These are phyloP conservation scores for Phlebiopsis flavidoalba DNA, from an alignment of 768 basidiomycete genomes.

Conservation along the genomic window DNA sequence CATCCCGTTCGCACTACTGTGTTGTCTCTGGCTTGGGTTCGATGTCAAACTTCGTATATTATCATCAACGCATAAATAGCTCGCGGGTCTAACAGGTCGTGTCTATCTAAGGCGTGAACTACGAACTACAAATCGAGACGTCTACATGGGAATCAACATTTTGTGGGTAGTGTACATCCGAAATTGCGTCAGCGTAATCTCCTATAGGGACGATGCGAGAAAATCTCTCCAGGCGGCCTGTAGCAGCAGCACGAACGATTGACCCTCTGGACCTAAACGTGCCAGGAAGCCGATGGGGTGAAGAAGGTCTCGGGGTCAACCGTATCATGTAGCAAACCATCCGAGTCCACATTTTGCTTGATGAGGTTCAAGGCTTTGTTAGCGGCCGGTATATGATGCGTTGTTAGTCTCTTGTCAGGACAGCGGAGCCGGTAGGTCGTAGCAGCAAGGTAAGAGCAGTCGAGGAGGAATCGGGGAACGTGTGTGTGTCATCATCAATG, in stretches of 20 bases:
- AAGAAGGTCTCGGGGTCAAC: conserved; percentile 50
- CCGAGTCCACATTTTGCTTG: conserved; percentile 30
- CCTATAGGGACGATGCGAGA: not conserved
- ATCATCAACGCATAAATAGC: not conserved
- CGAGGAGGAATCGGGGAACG: conserved; percentile 49
- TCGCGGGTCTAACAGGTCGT: not conserved
- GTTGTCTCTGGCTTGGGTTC: not conserved
- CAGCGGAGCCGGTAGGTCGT: conserved; percentile 49
- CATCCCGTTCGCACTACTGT: not conserved
- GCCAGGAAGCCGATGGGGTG: conserved; percentile 29
- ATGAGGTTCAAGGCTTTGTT: conserved; percentile 35
- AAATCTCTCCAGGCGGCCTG: conserved; percentile 37
- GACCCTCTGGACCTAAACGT: conserved; percentile 50
- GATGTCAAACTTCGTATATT: not conserved
- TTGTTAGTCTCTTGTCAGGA: conserved; percentile 28
- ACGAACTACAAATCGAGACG: not conserved
- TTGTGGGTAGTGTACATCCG: not conserved
- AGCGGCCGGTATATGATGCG: conserved; percentile 34
- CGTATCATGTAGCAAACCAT: conserved; percentile 40
- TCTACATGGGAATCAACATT: not conserved
- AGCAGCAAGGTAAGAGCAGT: conserved; percentile 56
- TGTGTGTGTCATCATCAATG: conserved; percentile 40
- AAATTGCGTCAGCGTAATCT: not conserved
- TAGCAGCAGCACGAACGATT: conserved; percentile 54
- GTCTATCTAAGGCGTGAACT: not conserved